Conservation (phyloP, 2,329 filamentous ascomycete genomes). For the Orbilia javanica region DNA sequence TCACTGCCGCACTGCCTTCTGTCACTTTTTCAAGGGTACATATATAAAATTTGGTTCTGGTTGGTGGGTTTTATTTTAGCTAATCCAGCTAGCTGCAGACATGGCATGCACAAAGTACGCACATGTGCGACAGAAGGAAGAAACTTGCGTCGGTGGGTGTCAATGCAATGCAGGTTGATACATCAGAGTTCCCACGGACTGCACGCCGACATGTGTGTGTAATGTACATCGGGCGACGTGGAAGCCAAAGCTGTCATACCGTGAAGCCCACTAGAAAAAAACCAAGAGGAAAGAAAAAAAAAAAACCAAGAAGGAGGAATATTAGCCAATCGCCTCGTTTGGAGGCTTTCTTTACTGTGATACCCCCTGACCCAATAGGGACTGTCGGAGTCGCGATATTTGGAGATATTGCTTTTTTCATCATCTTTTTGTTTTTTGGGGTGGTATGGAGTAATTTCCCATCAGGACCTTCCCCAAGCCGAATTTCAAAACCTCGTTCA, state of each 20-base stretch:
- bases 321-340: conserved; percentile 10
- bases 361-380: conserved; percentile 57
- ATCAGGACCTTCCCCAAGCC: conserved; percentile 59
- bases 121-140: not conserved
- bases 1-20: not conserved
- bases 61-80: no score
- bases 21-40: not conserved
- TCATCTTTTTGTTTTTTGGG: not conserved
- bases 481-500: conserved; percentile 58
- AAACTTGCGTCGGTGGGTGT: conserved; percentile 4
- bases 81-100: not conserved
- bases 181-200: not conserved
- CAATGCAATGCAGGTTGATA: conserved; percentile 3
- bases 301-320: not conserved
- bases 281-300: not conserved
- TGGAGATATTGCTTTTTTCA: conserved; percentile 26
- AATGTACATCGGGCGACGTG: conserved; percentile 10
- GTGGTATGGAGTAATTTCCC: conserved; percentile 48
- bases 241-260: conserved; percentile 27
- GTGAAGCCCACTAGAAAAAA: not conserved
- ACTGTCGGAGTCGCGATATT: conserved; percentile 37
- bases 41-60: not conserved
- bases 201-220: no score
- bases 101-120: not conserved
- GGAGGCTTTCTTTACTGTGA: not conserved